These are phyloP conservation scores for Monosporozyma unispora DNA, from an alignment of 805 yeast species.

Conservation along the genomic window DNA sequence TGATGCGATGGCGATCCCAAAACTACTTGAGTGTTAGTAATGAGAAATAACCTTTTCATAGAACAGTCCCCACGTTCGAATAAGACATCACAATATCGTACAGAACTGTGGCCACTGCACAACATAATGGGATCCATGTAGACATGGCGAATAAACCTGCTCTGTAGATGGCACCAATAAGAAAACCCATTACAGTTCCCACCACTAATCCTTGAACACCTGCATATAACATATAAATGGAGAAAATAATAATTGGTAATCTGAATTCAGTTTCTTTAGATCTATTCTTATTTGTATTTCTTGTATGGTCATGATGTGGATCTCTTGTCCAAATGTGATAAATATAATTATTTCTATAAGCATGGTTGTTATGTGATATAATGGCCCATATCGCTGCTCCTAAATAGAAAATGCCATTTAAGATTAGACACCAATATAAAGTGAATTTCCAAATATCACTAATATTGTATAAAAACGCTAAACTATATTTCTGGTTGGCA, in stretches of 20 bases:
- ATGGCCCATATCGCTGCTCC: slow-evolving; percentile 59
- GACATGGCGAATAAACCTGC: slow-evolving; percentile 83
- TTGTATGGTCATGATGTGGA: slow-evolving; percentile 14
- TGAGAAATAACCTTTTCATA: neutral
- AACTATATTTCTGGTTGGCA: slow-evolving; percentile 27
- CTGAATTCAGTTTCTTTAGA: neutral
- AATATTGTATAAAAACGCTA: slow-evolving; percentile 57
- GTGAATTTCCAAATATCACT: slow-evolving; percentile 79
- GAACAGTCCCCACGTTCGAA: slow-evolving; percentile 13
- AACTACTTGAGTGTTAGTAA: no score
- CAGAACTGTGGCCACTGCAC: slow-evolving; percentile 61
- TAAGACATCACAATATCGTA: slow-evolving; percentile 50
- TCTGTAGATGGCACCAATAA: slow-evolving; percentile 64
- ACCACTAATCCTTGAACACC: slow-evolving; percentile 55
- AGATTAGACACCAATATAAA: slow-evolving; percentile 67
- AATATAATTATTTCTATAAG: slow-evolving; percentile 24
- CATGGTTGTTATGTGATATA: slow-evolving; percentile 29
- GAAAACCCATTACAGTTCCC: slow-evolving; percentile 71
- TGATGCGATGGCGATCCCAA: no score
- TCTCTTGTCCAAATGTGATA: slow-evolving; percentile 1
- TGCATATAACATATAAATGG: slow-evolving; percentile 45
- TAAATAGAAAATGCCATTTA: slow-evolving; percentile 53
- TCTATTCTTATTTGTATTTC: neutral
- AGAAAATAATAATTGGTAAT: slow-evolving; percentile 34
- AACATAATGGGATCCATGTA: slow-evolving; percentile 88